Conservation (phyloP, 176 grass and related monocot species). For the Rhynchospora tenuis region DNA sequence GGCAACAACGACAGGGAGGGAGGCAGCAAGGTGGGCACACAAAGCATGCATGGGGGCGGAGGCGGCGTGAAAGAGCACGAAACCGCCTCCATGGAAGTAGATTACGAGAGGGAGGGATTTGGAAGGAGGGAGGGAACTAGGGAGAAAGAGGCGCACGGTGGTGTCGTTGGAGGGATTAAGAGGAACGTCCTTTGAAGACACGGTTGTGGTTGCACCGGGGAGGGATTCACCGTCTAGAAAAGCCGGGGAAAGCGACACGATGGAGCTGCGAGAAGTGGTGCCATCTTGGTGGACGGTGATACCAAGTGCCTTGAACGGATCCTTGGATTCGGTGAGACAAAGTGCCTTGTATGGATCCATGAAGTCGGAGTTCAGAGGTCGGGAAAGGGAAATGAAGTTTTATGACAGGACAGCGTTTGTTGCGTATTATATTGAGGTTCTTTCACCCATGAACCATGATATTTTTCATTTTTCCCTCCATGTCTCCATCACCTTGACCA, state of each 20-base stretch:
- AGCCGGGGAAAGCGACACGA: slow-evolving; percentile 15
- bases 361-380: not conserved
- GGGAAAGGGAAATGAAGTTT: too few species aligned
- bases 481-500: too few species aligned
- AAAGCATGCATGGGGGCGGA: slow-evolving; percentile 47
- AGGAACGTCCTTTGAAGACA: slow-evolving; percentile 62
- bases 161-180: slow-evolving; percentile 47
- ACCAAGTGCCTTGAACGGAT: slow-evolving; percentile 74
- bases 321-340: slow-evolving; percentile 23
- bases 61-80: slow-evolving; percentile 62
- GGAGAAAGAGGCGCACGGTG: slow-evolving; percentile 68
- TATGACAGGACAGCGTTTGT: too few species aligned
- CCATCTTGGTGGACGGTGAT: slow-evolving; percentile 53
- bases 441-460: too few species aligned
- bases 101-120: slow-evolving; percentile 24
- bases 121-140: slow-evolving; percentile 2
- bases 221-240: not conserved
- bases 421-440: too few species aligned
- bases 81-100: slow-evolving; percentile 82
- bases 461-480: too few species aligned
- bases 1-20: slow-evolving; percentile 43
- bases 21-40: slow-evolving; percentile 40
- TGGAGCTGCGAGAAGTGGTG: slow-evolving; percentile 19
- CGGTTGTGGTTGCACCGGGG: slow-evolving; percentile 12
- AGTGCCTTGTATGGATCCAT: too few species aligned